phyloP scores from a whole-genome alignment of 2,329 filamentous ascomycete species.

The Fusarium sterilihyphosum region DNA sequence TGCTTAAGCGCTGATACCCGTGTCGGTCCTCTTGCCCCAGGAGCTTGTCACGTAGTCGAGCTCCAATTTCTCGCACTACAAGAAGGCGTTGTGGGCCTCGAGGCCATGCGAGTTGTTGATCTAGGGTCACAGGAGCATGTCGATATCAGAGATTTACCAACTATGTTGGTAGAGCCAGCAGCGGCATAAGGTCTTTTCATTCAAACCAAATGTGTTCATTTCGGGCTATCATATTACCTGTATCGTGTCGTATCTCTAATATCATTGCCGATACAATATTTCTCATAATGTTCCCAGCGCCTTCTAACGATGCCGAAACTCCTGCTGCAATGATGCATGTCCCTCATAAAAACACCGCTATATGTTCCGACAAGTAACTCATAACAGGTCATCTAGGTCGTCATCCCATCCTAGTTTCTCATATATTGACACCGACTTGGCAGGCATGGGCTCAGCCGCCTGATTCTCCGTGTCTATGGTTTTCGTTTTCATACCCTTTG shows the following conservation, averaged over 20 bases:
- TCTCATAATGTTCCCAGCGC: constrained; percentile 35
- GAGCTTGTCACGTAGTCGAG: constrained; percentile 78
- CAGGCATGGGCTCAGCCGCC: constrained; percentile 13
- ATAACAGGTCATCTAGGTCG: constrained; percentile 60
- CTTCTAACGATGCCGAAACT: constrained; percentile 35
- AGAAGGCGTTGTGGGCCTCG: constrained; percentile 74
- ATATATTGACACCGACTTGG: constrained; percentile 58
- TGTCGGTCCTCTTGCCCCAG: constrained; percentile 76
- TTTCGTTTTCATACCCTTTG: constrained; percentile 45
- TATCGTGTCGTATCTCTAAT: constrained; percentile 39
- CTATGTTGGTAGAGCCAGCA: constrained; percentile 64
- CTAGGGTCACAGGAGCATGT: constrained; percentile 79
- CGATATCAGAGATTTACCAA: constrained; percentile 79
- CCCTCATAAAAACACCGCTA: constrained; percentile 33
- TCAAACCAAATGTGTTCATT: neutral
- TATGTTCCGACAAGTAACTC: constrained; percentile 41
- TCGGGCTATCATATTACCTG: constrained; percentile 24
- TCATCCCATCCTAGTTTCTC: constrained; percentile 68
- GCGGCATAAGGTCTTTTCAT: constrained; percentile 33
- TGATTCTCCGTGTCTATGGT: constrained; percentile 13
- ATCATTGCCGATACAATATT: constrained; percentile 36
- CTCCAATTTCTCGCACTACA: constrained; percentile 76
- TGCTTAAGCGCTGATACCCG: constrained; percentile 79
- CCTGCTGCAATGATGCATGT: constrained; percentile 28
- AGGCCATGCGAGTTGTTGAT: constrained; percentile 78